Conservation (phyloP, 23 red algal species). For the Gracilaria domingensis region DNA sequence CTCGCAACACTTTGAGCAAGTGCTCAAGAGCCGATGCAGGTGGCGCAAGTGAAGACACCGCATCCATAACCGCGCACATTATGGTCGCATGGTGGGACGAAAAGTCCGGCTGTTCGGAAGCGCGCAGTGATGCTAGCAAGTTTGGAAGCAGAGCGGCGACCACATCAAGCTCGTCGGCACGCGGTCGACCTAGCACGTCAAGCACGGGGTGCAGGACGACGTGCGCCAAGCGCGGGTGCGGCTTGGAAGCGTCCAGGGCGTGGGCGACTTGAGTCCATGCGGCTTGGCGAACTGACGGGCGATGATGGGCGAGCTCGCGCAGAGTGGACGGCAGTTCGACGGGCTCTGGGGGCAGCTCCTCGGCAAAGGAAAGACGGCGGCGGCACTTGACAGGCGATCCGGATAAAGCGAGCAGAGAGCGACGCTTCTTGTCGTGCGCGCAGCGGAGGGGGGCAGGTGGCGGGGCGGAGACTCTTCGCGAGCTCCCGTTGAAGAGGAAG, state of each 20-base stretch:
- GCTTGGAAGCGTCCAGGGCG: neutral
- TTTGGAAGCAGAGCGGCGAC: neutral
- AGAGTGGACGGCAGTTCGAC: neutral
- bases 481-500: constrained; percentile 13
- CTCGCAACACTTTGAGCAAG: neutral
- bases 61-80: constrained; percentile 14
- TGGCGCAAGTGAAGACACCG: neutral
- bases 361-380: constrained; percentile 2
- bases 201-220: constrained; percentile 3
- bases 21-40: neutral
- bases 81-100: neutral
- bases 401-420: neutral
- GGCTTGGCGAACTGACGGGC: neutral
- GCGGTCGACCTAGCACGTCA: neutral
- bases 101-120: neutral
- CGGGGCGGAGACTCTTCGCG: constrained; percentile 18
- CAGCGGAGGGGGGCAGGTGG: constrained; percentile 28
- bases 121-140: neutral
- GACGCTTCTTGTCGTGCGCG: constrained; percentile 17
- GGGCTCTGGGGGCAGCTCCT: neutral
- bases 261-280: neutral
- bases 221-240: neutral
- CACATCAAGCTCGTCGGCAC: neutral
- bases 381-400: constrained; percentile 1
- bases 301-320: neutral